Evolutionary conservation across 441 rosid genomes (phyloP).

Genomic region (Erodium trifolium): DNA sequence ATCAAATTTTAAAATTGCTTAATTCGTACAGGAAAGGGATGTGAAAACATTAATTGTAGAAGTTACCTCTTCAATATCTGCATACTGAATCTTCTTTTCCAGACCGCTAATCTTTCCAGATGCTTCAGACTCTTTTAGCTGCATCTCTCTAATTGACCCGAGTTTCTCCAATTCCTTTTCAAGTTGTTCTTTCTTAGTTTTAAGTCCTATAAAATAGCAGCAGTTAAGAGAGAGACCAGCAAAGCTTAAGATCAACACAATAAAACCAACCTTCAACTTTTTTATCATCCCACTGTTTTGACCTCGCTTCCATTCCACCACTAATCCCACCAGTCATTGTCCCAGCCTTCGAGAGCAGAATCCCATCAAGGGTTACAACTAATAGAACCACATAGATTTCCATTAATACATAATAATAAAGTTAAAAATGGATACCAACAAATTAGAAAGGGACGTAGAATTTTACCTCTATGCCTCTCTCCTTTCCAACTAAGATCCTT

Average conservation of each 20-base stretch:
- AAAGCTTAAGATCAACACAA: constrained; percentile 13
- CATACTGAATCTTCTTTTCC: constrained; percentile 94
- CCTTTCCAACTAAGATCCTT: constrained; percentile 93
- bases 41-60: neutral
- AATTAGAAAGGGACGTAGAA: neutral
- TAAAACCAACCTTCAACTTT: constrained; percentile 68
- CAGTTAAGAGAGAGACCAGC: constrained; percentile 18
- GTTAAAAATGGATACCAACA: constrained; percentile 8
- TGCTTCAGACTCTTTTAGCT: constrained; percentile 83
- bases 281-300: constrained; percentile 98
- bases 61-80: constrained; percentile 87
- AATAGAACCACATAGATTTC: constrained; percentile 21
- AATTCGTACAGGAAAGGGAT: neutral
- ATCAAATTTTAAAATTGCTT: neutral
- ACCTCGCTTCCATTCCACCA: constrained; percentile 98
- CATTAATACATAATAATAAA: constrained; percentile 18
- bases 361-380: constrained; percentile 99
- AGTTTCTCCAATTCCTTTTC: constrained; percentile 80
- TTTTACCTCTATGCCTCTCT: constrained; percentile 84
- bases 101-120: constrained; percentile 96
- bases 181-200: constrained; percentile 65
- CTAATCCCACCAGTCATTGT: constrained; percentile 99
- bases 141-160: constrained; percentile 95
- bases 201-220: constrained; percentile 45
- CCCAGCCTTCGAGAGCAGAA: constrained; percentile 85